Conservation (phyloP, 2,329 filamentous ascomycete species). For the Chaetomiaceae sp. region DNA sequence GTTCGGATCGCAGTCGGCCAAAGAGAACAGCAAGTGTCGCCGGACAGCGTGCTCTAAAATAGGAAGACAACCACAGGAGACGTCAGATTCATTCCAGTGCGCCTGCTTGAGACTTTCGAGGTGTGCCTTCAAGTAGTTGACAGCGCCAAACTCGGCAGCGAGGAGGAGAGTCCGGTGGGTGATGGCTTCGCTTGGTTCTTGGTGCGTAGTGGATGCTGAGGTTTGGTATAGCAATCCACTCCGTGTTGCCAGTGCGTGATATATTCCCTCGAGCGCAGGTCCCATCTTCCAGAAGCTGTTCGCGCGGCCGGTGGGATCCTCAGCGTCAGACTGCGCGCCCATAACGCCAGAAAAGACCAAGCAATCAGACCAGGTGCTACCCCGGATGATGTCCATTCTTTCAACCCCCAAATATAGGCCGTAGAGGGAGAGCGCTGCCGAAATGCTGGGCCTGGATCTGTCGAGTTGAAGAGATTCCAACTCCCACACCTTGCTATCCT, state of each 20-base stretch:
- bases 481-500: background rate
- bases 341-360: background rate
- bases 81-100: background rate
- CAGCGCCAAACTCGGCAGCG: background rate
- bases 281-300: background rate
- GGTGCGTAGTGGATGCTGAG: background rate
- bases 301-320: background rate
- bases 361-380: background rate
- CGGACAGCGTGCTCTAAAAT: background rate
- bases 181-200: background rate
- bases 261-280: background rate
- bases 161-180: background rate
- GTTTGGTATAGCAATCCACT: background rate
- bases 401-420: background rate
- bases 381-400: background rate
- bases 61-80: background rate
- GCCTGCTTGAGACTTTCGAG: background rate
- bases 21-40: background rate
- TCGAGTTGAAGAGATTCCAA: constrained; percentile 1
- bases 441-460: background rate
- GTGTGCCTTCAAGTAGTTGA: background rate
- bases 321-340: background rate
- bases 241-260: background rate
- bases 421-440: background rate
- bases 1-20: background rate